Base-by-base conservation (phyloP, 495 filamentous ascomycete genomes). In the Aspergillus sclerotioniger region DNA sequence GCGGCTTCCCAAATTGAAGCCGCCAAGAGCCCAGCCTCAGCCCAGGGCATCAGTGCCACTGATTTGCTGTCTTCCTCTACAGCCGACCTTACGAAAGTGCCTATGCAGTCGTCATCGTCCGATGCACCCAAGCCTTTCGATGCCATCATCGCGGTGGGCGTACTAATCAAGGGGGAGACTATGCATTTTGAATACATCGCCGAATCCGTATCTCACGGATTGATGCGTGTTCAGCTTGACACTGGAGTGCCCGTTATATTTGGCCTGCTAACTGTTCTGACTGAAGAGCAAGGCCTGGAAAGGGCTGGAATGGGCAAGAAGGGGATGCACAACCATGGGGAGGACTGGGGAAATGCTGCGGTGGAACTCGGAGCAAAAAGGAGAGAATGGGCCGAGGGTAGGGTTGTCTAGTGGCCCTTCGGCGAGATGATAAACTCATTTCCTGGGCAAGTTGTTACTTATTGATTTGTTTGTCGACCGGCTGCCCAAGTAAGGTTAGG, bases 161-260 rank as follows among this genome's bases (percentile, higher is more conserved):
- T 96, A 41, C 82, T 98, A 28, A 96, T 98, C 72, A 98, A 98
- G 77, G 94, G 94, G 62, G 89, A 95, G 68, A 98, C 94, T 16
- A 96, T 96, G 89, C 94, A 98, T 70, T 98, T 98, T 64, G 92
- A 98, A 73, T 96, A 97, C 71, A 97, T 97, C 58, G 80, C 92
- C n/a, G 92, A 96, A 59, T 86, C 90, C 37, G 90, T 93, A 19
- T 89, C 85, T 17, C 89, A 94, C 41, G 94, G 91, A 9, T 78
- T 98, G 61, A 98, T 98, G 94, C 87, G 89, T 53, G 86, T 98
- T 53, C 91, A 94, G 63, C 75, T 98, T 28, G 93, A 98, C 69
- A 83, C 84, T 13, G 90, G 90, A 15, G 82, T 93, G 29, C 94
- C 94, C 19, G 87, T 98, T 48, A 84, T 98, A 44, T 96, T 98